Evolutionary conservation across 257 asterid genomes (phyloP).

Genomic region (Przewalskia tangutica): DNA sequence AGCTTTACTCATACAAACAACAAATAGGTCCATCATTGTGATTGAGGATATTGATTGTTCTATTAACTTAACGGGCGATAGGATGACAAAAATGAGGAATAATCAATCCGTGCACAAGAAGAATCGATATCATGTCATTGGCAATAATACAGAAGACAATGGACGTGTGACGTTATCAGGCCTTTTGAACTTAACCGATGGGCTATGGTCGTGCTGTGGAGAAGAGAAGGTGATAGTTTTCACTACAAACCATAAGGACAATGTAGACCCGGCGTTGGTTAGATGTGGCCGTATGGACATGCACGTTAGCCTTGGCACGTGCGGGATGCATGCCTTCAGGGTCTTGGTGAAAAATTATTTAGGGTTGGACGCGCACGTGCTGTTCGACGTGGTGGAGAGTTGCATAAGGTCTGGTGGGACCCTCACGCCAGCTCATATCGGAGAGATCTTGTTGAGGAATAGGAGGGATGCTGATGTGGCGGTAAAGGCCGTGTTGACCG

Average conservation of each 20-base stretch:
- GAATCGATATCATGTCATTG: not conserved
- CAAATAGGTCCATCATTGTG: slow-evolving; percentile 44
- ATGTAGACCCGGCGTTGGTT: slow-evolving; percentile 44
- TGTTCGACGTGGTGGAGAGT: slow-evolving; percentile 36
- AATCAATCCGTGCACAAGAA: not conserved
- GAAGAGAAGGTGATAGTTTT: slow-evolving; percentile 29
- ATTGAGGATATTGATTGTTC: slow-evolving; percentile 58
- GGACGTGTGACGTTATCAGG: slow-evolving; percentile 48
- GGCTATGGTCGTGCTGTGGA: slow-evolving; percentile 42
- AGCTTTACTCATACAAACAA: slow-evolving; percentile 35
- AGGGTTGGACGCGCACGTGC: slow-evolving; percentile 31
- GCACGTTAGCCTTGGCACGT: slow-evolving; percentile 51
- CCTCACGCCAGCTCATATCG: slow-evolving; percentile 39
- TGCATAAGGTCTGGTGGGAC: slow-evolving; percentile 41
- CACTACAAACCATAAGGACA: slow-evolving; percentile 35
- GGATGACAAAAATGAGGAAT: slow-evolving; percentile 10
- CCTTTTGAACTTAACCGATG: slow-evolving; percentile 42
- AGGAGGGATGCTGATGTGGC: slow-evolving; percentile 27
- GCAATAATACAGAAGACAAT: slow-evolving; percentile 3
- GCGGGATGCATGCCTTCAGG: slow-evolving; percentile 43
- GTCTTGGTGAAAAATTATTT: slow-evolving; percentile 42
- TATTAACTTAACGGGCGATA: slow-evolving; percentile 31
- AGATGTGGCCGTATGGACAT: slow-evolving; percentile 60
- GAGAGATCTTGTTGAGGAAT: slow-evolving; percentile 38
- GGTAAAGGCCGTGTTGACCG: slow-evolving; percentile 19